Evolutionary conservation across 805 yeast species (phyloP).

Genomic region (Saccharomycopsis javanensis): DNA sequence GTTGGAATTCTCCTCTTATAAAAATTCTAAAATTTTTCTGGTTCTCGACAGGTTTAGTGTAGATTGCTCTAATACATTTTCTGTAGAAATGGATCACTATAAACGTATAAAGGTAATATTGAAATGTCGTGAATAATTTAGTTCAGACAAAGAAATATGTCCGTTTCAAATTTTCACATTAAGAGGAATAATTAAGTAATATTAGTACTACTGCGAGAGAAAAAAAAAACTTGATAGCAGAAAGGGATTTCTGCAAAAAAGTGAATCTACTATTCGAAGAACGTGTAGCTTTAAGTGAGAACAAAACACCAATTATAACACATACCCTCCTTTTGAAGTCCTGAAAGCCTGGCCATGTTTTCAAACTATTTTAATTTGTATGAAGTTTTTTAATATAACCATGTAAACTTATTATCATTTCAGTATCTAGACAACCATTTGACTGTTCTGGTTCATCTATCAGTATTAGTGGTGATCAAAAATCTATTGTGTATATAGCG

Average conservation of each 20-base stretch:
- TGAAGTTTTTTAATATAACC: no score
- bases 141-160: background rate
- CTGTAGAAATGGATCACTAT: constrained; percentile 18
- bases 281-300: no score
- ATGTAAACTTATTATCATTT: no score
- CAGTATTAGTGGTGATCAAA: no score
- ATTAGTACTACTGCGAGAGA: background rate
- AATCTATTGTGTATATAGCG: no score
- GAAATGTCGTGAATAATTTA: background rate
- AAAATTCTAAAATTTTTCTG: constrained; percentile 15
- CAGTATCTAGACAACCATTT: no score
- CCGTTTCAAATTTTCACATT: background rate
- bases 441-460: no score
- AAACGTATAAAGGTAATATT: background rate
- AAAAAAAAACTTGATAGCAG: no score
- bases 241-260: background rate
- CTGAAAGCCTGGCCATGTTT: constrained; percentile 17
- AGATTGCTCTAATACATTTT: constrained; percentile 15
- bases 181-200: no score
- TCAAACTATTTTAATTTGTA: no score
- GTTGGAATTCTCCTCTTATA: constrained; percentile 17
- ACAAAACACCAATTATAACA: background rate
- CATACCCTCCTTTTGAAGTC: constrained; percentile 20
- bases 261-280: background rate
- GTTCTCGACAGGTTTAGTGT: constrained; percentile 17